phyloP scores from a whole-genome alignment of 2,329 filamentous ascomycete species.

The Pestalotiopsis sp. region DNA sequence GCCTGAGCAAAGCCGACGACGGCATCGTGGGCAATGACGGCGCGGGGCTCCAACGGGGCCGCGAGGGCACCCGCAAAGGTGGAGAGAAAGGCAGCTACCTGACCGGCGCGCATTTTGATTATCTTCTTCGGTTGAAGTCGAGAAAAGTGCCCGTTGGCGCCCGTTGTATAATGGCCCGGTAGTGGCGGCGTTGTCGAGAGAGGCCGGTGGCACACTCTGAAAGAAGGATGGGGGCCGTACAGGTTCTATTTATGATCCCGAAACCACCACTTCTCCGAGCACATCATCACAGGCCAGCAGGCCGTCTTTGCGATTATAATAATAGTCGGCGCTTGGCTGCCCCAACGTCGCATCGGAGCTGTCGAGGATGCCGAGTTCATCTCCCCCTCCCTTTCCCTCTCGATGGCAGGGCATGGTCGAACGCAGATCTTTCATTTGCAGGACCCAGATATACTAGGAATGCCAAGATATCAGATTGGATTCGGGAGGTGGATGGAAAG shows the following conservation, averaged over 20 bases:
- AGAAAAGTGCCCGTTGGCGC: no score
- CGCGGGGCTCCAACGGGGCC: conserved; percentile 22
- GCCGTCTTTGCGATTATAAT: neutral
- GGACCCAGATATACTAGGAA: neutral
- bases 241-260: neutral
- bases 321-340: neutral
- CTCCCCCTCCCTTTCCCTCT: neutral
- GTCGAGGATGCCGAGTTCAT: neutral
- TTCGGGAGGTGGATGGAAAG: neutral
- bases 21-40: conserved; percentile 29
- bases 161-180: no score
- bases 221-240: neutral
- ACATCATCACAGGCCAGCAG: neutral
- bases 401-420: neutral
- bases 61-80: conserved; percentile 17
- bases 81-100: conserved; percentile 15
- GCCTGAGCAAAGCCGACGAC: conserved; percentile 57
- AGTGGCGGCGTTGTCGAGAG: neutral
- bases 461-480: neutral
- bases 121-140: neutral
- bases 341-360: neutral
- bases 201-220: neutral
- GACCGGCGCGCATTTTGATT: conserved; percentile 19
- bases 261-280: neutral
- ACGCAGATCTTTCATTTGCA: conserved; percentile 8